These are phyloP conservation scores for Cladophialophora psammophila DNA, from an alignment of 2,329 filamentous ascomycete species.

Conservation along the genomic window DNA sequence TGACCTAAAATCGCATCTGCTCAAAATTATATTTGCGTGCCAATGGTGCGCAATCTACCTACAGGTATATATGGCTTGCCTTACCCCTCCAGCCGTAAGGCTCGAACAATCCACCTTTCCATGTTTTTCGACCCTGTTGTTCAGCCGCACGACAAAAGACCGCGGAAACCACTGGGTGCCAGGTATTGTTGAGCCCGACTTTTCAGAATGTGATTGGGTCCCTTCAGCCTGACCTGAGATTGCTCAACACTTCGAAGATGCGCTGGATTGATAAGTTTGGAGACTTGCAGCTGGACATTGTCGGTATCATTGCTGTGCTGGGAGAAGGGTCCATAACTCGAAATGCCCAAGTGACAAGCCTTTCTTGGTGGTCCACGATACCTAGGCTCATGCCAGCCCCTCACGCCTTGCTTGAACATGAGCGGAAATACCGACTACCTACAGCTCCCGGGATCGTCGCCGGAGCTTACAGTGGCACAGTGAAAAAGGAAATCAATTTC, in stretches of 20 bases:
- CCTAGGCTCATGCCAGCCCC: slow-evolving; percentile 69
- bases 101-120: not conserved
- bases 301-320: slow-evolving; percentile 69
- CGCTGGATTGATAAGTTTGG: slow-evolving; percentile 28
- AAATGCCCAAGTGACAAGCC: slow-evolving; percentile 65
- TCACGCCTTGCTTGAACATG: slow-evolving; percentile 66
- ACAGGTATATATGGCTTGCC: slow-evolving; percentile 2
- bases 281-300: slow-evolving; percentile 59
- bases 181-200: not conserved
- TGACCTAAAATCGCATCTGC: not conserved
- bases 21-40: not conserved
- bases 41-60: not conserved
- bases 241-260: slow-evolving; percentile 19
- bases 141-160: not conserved
- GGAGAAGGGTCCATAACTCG: slow-evolving; percentile 67
- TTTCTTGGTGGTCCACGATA: slow-evolving; percentile 64
- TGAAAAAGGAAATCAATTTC: slow-evolving; percentile 64
- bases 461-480: slow-evolving; percentile 65
- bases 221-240: not conserved
- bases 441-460: slow-evolving; percentile 62
- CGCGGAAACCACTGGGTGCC: not conserved
- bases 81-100: not conserved
- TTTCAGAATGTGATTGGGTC: not conserved
- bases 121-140: not conserved
- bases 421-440: slow-evolving; percentile 63